Evolutionary conservation across 805 yeast genomes (phyloP).

Genomic region (Sungouiozyma intestinalis): DNA sequence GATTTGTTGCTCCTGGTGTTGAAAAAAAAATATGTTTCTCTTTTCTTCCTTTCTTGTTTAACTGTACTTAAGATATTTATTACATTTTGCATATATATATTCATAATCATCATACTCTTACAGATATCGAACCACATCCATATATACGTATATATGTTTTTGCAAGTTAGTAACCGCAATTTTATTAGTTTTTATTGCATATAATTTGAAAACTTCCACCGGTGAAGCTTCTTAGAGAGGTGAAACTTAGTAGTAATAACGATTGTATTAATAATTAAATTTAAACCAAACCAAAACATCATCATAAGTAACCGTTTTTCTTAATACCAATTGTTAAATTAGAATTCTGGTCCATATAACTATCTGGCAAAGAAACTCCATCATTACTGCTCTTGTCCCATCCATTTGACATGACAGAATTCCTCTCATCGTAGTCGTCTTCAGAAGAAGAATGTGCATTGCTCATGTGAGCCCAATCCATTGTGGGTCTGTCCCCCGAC

Average conservation of each 20-base stretch:
- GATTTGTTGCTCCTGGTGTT: constrained; percentile 15
- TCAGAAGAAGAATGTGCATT: not conserved
- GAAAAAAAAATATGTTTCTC: not conserved
- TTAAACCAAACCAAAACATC: too few relatives aligned
- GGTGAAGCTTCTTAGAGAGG: too few relatives aligned
- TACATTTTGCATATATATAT: not conserved
- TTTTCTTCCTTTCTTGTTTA: not conserved
- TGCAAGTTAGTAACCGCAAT: too few relatives aligned
- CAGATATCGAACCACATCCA: not conserved
- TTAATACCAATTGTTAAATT: not conserved
- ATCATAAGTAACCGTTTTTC: not conserved
- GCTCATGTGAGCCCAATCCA: not conserved
- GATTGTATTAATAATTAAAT: too few relatives aligned
- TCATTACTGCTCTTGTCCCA: not conserved
- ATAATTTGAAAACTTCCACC: too few relatives aligned
- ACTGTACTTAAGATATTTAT: not conserved
- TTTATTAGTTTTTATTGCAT: too few relatives aligned
- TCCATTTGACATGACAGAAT: not conserved
- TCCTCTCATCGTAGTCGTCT: not conserved
- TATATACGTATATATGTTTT: not conserved
- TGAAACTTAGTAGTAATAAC: too few relatives aligned
- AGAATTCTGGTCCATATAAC: not conserved
- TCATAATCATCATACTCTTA: not conserved
- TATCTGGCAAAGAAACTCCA: not conserved
- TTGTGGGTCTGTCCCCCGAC: not conserved